Conservation (phyloP, 83 land plant genomes). For the Picea abies region DNA sequence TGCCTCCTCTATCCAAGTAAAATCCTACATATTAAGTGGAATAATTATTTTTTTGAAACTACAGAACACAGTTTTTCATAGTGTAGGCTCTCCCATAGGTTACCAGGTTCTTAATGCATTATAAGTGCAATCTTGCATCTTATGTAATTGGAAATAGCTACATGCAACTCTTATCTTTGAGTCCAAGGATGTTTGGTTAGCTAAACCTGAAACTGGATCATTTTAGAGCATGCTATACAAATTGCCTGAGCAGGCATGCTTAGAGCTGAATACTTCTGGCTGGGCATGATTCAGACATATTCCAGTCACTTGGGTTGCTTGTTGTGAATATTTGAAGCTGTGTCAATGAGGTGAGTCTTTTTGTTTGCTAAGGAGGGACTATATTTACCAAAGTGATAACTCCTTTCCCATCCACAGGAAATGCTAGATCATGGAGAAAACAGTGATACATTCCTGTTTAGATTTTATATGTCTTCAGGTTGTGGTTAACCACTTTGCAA, state of each 20-base stretch:
- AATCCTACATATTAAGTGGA: not conserved
- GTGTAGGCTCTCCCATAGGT: not conserved
- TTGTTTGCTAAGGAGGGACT: not conserved
- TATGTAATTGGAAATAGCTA: not conserved
- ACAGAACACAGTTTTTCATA: not conserved
- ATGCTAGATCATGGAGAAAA: not conserved
- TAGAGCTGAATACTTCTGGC: not conserved
- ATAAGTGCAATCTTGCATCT: slow-evolving; percentile 1
- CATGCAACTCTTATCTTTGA: slow-evolving; percentile 4
- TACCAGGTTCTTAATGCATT: not conserved
- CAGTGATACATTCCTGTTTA: not conserved
- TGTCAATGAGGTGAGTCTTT: not conserved
- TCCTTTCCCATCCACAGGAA: not conserved
- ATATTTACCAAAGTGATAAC: not conserved
- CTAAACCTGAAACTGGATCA: not conserved
- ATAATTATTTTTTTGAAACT: not conserved
- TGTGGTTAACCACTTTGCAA: not conserved
- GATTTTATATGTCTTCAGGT: not conserved
- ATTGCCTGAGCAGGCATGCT: not conserved
- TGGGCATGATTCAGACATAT: not conserved
- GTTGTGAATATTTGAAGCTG: not conserved
- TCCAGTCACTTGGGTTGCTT: not conserved
- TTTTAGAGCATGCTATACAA: not conserved
- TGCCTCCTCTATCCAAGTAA: not conserved
- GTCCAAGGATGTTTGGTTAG: not conserved